Conservation (phyloP, 768 basidiomycete species). For the Holtermanniella nyarrowii region DNA sequence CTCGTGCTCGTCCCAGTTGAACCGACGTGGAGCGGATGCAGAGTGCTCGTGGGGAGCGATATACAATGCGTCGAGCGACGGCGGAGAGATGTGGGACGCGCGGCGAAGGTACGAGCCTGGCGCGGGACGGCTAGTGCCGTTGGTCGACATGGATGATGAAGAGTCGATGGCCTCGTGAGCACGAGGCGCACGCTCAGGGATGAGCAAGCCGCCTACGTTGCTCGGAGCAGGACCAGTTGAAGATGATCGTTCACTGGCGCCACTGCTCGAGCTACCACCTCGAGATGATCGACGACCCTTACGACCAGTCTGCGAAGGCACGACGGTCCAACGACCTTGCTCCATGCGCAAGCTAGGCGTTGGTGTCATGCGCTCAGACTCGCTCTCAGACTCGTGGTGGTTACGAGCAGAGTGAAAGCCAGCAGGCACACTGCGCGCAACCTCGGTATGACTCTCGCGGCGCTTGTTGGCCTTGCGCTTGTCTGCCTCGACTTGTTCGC, state of each 20-base stretch:
- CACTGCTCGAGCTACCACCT: background rate
- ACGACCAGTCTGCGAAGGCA: background rate
- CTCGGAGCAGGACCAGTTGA: background rate
- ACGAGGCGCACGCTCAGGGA: background rate
- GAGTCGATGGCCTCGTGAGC: background rate
- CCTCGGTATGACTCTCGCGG: conserved; percentile 2
- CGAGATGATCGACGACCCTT: background rate
- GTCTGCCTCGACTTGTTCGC: conserved; percentile 11
- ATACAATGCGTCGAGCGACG: no score
- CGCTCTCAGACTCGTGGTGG: background rate
- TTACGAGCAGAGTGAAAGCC: conserved; percentile 1
- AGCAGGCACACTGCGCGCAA: background rate
- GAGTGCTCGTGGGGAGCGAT: no score
- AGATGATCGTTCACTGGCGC: background rate
- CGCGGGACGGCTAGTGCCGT: background rate
- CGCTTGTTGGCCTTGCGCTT: no score
- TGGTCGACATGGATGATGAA: background rate
- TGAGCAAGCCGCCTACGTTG: background rate
- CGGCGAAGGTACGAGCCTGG: background rate
- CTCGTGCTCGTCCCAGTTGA: conserved; percentile 28
- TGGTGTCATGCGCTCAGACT: conserved; percentile 12
- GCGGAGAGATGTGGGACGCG: background rate
- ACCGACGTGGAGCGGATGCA: conserved; percentile 11
- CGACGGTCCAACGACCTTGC: conserved; percentile 21
- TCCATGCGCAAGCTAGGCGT: conserved; percentile 23